Conservation (phyloP, 2,329 filamentous ascomycete species). For the Tolypocladium endophyticum region DNA sequence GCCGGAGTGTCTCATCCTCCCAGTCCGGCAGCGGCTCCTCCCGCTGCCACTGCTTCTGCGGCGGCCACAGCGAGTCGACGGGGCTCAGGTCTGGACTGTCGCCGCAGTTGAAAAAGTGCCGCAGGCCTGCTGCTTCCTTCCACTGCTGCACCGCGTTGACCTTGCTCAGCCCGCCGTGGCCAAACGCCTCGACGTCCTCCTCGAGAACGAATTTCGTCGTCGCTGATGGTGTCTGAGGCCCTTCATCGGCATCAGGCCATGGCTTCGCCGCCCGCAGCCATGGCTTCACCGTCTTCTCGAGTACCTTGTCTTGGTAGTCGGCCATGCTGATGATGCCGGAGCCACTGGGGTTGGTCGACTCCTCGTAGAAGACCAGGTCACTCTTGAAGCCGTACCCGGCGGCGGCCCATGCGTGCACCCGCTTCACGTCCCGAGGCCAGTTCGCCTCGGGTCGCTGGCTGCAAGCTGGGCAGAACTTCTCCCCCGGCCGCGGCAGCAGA, state of each 20-base stretch:
- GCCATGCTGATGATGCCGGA: slow-evolving; percentile 20
- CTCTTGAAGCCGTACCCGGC: slow-evolving; percentile 25
- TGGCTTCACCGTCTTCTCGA: slow-evolving; percentile 20
- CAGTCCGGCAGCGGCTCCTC: slow-evolving; percentile 15
- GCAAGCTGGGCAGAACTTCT: slow-evolving; percentile 20
- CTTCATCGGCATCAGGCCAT: slow-evolving; percentile 12
- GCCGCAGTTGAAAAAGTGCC: slow-evolving; percentile 23
- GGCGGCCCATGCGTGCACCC: slow-evolving; percentile 23
- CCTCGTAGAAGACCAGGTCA: slow-evolving; percentile 26
- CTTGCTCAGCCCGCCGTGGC: slow-evolving; percentile 24
- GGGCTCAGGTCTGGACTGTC: slow-evolving; percentile 26
- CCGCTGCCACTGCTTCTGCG: slow-evolving; percentile 21
- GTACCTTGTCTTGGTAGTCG: slow-evolving; percentile 23
- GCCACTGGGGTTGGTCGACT: slow-evolving; percentile 20
- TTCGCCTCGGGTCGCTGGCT: slow-evolving; percentile 9
- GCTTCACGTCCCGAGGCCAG: slow-evolving; percentile 22
- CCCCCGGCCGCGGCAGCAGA: slow-evolving; percentile 21
- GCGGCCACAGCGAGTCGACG: slow-evolving; percentile 23
- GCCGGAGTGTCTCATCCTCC: slow-evolving; percentile 21
- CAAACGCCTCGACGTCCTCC: slow-evolving; percentile 24
- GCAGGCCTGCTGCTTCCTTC: slow-evolving; percentile 21
- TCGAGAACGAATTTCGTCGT: slow-evolving; percentile 19
- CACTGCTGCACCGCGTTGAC: slow-evolving; percentile 23
- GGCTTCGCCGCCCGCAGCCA: slow-evolving; percentile 20
- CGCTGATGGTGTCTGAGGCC: slow-evolving; percentile 1